phyloP scores from a whole-genome alignment of 371 early-diverging fungal genomes.

The Batkoa obscura region DNA sequence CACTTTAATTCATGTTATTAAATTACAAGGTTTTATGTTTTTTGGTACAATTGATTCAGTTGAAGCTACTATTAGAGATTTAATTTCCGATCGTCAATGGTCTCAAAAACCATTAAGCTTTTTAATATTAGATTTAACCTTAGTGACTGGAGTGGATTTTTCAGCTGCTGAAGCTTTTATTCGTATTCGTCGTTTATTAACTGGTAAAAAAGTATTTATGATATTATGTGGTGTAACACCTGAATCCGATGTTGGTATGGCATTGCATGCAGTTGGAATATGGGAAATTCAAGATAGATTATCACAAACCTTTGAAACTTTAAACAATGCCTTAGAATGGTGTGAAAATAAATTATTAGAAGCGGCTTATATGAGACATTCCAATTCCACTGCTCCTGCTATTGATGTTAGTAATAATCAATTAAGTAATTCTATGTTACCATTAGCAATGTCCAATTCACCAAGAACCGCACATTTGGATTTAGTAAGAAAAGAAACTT shows the following conservation, averaged over 20 bases:
- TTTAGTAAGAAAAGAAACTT: neutral
- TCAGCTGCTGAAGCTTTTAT: conserved; percentile 86
- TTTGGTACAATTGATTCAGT: conserved; percentile 85
- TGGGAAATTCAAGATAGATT: conserved; percentile 29
- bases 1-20: conserved; percentile 65
- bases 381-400: conserved; percentile 1
- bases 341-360: conserved; percentile 76
- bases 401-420: too few relatives aligned
- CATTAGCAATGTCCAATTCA: neutral
- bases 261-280: conserved; percentile 55
- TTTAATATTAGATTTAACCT: conserved; percentile 65
- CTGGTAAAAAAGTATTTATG: conserved; percentile 47
- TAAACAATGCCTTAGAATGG: conserved; percentile 86
- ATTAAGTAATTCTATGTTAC: neutral
- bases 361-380: conserved; percentile 35
- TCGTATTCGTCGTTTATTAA: conserved; percentile 56
- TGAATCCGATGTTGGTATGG: conserved; percentile 42
- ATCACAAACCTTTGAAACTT: conserved; percentile 46
- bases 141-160: conserved; percentile 85
- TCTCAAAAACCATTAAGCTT: conserved; percentile 53
- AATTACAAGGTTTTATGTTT: conserved; percentile 82
- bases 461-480: neutral
- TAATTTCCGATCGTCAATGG: conserved; percentile 32
- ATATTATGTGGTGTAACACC: conserved; percentile 56
- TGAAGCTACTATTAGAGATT: conserved; percentile 44